These are phyloP conservation scores for Daldinia childiae DNA, from an alignment of 495 filamentous ascomycete species.

Conservation along the genomic window DNA sequence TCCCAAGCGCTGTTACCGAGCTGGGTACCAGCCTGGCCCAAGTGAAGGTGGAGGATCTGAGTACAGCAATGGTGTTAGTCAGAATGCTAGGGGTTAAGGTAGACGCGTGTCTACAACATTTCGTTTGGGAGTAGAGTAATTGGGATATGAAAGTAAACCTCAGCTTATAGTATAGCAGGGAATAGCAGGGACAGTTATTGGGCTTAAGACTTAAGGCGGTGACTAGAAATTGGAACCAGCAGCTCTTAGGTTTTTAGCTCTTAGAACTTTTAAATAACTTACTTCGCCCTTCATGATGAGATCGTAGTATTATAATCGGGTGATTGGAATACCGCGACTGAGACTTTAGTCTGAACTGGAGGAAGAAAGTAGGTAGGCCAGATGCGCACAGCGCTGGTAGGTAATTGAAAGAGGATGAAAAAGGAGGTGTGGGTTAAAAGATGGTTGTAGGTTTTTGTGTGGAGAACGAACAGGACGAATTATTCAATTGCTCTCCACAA, in stretches of 20 bases:
- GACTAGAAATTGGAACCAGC: not conserved
- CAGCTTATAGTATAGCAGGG: slow-evolving; percentile 14
- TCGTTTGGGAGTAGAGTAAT: not conserved
- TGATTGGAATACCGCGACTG: slow-evolving; percentile 35
- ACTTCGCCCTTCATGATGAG: slow-evolving; percentile 53
- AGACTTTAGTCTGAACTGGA: slow-evolving; percentile 33
- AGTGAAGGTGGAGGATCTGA: slow-evolving; percentile 87
- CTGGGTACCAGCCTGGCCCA: slow-evolving; percentile 93
- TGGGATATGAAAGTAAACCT: slow-evolving; percentile 7
- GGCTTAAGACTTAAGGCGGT: slow-evolving; percentile 1
- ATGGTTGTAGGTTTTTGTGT: slow-evolving; percentile 35
- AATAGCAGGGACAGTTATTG: not conserved
- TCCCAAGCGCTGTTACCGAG: slow-evolving; percentile 96
- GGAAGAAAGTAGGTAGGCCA: slow-evolving; percentile 24
- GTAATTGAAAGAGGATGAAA: slow-evolving; percentile 33
- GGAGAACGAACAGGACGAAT: slow-evolving; percentile 25
- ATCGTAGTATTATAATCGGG: slow-evolving; percentile 32
- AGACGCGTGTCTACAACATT: not conserved
- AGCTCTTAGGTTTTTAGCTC: slow-evolving; percentile 5
- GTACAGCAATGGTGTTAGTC: slow-evolving; percentile 24
- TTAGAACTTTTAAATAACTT: slow-evolving; percentile 29
- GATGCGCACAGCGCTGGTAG: slow-evolving; percentile 45
- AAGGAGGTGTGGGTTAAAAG: slow-evolving; percentile 40
- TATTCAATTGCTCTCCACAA: slow-evolving; percentile 17
- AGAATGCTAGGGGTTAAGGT: slow-evolving; percentile 7